Base-by-base conservation (phyloP, 768 basidiomycete genomes). In the Amanita pseudoporphyria region DNA sequence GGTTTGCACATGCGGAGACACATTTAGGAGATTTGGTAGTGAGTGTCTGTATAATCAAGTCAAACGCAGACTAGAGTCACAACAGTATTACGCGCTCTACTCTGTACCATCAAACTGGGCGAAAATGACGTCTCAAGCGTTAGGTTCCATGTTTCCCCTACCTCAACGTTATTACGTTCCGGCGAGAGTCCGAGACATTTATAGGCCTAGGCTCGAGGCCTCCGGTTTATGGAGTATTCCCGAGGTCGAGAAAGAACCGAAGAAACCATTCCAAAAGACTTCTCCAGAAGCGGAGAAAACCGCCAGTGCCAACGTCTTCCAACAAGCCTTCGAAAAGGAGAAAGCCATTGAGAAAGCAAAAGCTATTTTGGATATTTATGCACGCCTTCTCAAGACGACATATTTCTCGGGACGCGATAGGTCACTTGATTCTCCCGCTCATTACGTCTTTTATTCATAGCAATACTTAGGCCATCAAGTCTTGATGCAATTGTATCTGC, bases 121-220 rank as follows among this genome's bases (percentile, higher is more conserved):
- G 50, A 65, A 67, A 9, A 55, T 86, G 49, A 84, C 75, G 9
- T 72, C 73, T 31, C 76, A 74, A 3, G 64, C 71, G 0, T 64
- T 90, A 35, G 76, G 73, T 1, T 71, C 73, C 5, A 62, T 80
- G 55, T 78, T 84, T 47, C 73, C 78, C 12, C 48, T 83, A 2
- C 87, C 86, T 1, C 84, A 85, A 57, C 73, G 79, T 7, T 90
- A 87, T 60, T 91, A 84, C 57, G 76, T 86, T 6, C 82, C 87
- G 0, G 58, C 62, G 5, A 75, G 86, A 14, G 72, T 89, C 28
- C 76, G 85, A 33, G 68, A 73, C 22, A 60, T 71, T 14, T 76
- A 82, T 54, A 71, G 64, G 47, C 67, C 74, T 10, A 75, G 84
- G 12, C 65, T 91, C 31, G 77, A 84, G 59, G 72, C 72, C 6